Percentiles rank a stretch among this genome's conserved stretches.
These are phyloP conservation scores for Fusarium veterinarium DNA, from an alignment of 2,329 filamentous ascomycete genomes.

Conservation along the genomic window DNA sequence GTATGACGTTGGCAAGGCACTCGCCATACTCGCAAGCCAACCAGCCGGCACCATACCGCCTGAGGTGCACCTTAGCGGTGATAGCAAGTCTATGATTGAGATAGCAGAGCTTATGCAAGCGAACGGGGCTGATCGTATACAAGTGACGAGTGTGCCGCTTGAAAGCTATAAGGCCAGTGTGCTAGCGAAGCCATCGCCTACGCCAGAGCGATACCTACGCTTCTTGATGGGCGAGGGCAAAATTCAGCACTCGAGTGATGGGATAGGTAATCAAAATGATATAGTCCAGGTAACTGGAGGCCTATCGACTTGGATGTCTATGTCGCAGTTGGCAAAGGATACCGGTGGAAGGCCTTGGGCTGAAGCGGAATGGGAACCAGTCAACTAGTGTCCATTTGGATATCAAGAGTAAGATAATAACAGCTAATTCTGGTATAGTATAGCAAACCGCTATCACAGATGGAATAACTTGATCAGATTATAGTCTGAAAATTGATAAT, in stretches of 20 bases:
- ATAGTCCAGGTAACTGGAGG: not conserved
- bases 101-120: slow-evolving; percentile 3
- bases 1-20: not conserved
- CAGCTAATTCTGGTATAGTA: accelerated
- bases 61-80: not conserved
- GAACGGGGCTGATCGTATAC: not conserved
- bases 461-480: not conserved
- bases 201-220: not conserved
- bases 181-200: not conserved
- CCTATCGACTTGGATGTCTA: not conserved
- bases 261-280: not conserved
- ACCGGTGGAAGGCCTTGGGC: not conserved
- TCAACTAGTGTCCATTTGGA: not conserved
- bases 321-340: not conserved
- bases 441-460: accelerated
- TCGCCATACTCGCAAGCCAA: not conserved
- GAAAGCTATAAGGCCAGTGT: not conserved
- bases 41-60: not conserved
- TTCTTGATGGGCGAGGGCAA: slow-evolving; percentile 4
- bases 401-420: not conserved
- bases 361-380: not conserved
- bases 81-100: not conserved
- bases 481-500: not conserved
- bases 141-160: not conserved
- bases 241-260: not conserved